Conservation (phyloP, 306 rosid genomes). For the Ochetophila trinervis region DNA sequence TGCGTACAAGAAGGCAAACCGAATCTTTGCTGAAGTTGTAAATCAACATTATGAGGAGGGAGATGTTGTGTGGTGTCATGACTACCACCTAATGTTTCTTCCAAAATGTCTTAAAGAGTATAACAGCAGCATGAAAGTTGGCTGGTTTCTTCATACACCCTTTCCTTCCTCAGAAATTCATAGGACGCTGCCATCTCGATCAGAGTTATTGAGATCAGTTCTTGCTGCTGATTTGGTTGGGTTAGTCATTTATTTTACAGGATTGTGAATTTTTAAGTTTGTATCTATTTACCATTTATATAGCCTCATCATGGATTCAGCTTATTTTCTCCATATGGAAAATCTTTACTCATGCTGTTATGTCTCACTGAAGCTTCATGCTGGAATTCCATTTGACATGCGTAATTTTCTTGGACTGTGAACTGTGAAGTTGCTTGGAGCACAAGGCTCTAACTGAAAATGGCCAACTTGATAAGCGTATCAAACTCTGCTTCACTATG, state of each 20-base stretch:
- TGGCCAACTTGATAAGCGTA: too few species aligned
- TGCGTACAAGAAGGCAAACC: constrained; percentile 91
- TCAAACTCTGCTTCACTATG: too few species aligned
- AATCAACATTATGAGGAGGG: constrained; percentile 81
- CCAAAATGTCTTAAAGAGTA: constrained; percentile 83
- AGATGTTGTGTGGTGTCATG: constrained; percentile 96
- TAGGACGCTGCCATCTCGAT: constrained; percentile 82
- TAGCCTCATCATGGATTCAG: not conserved
- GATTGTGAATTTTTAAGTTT: constrained; percentile 4
- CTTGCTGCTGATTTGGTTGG: constrained; percentile 96
- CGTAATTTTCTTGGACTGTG: too few species aligned
- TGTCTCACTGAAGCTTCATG: too few species aligned
- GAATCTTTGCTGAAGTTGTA: constrained; percentile 93
- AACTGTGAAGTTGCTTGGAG: too few species aligned
- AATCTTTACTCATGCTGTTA: too few species aligned
- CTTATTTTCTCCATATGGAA: too few species aligned
- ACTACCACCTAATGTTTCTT: constrained; percentile 95
- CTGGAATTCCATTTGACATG: too few species aligned
- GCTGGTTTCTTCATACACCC: constrained; percentile 99
- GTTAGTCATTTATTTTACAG: constrained; percentile 46
- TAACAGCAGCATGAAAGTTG: constrained; percentile 81
- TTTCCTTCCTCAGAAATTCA: constrained; percentile 99
- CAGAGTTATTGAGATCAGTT: constrained; percentile 85
- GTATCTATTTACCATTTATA: not conserved
- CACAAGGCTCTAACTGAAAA: too few species aligned